These are phyloP conservation scores for Blastobotrys malaysiensis DNA, from an alignment of 1,139 yeast species.

Conservation along the genomic window DNA sequence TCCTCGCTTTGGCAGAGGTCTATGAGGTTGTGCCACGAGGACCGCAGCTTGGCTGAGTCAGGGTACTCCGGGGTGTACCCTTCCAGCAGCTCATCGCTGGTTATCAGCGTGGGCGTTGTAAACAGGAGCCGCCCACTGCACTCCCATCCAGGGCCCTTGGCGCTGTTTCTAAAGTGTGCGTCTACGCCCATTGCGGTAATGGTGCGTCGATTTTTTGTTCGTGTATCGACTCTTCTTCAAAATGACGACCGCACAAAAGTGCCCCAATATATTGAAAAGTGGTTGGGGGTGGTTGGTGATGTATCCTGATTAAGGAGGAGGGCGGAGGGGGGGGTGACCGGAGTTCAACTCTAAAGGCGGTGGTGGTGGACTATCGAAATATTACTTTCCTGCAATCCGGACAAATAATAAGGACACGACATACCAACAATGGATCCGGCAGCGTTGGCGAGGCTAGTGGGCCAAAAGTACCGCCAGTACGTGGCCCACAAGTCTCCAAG, in stretches of 20 bases:
- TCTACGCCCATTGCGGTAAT: conserved; percentile 6
- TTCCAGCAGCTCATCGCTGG: conserved; percentile 13
- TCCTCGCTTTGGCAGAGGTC: conserved; percentile 11
- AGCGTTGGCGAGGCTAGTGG: conserved; percentile 7
- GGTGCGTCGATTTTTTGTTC: background rate
- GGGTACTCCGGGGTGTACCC: conserved; percentile 5
- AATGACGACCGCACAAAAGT: background rate
- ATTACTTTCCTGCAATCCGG: conserved; percentile 2
- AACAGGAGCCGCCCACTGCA: conserved; percentile 9
- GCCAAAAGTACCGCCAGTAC: conserved; percentile 8
- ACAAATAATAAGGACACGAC: background rate
- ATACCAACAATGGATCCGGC: conserved; percentile 4
- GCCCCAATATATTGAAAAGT: background rate
- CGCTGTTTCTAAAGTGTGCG: conserved; percentile 4
- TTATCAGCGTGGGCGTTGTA: conserved; percentile 12
- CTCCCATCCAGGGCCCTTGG: background rate
- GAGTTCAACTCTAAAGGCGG: conserved; percentile 5
- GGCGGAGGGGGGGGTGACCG: conserved; percentile 1
- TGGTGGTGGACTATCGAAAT: background rate
- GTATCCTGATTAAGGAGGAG: background rate
- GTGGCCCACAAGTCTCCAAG: background rate
- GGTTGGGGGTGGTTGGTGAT: background rate
- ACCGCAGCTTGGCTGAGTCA: conserved; percentile 6
- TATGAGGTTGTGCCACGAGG: conserved; percentile 13
- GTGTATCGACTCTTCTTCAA: background rate